Percentiles rank a stretch among this genome's conserved stretches.
Conservation (phyloP, 169 alveolate species). For the Plasmodium chabaudi region DNA sequence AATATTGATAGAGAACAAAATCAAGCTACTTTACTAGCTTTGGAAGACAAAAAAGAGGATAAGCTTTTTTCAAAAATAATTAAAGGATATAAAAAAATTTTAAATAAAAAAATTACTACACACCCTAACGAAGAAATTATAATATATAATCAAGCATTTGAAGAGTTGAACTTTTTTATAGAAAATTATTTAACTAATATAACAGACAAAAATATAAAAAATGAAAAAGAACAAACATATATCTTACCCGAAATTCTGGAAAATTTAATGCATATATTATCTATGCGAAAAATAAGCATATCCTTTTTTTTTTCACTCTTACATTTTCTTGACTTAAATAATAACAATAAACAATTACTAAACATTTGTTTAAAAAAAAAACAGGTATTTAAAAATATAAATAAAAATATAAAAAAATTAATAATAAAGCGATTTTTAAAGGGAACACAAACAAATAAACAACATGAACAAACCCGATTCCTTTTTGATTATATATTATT, state of each 20-base stretch:
- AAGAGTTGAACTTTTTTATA: constrained; percentile 25
- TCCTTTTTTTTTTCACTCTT: constrained; percentile 28
- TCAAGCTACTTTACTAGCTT: background rate
- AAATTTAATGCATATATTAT: constrained; percentile 13
- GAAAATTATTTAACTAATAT: constrained; percentile 11
- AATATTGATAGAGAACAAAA: background rate
- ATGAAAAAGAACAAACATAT: background rate
- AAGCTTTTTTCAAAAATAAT: background rate
- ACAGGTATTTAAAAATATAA: constrained; percentile 1
- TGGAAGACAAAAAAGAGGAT: background rate
- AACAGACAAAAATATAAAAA: background rate
- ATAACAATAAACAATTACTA: background rate
- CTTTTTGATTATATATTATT: background rate
- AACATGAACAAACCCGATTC: background rate
- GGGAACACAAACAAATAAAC: background rate
- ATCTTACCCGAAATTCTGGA: background rate
- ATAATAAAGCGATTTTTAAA: background rate
- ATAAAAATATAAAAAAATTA: background rate
- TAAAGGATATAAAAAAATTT: constrained; percentile 18
- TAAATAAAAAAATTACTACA: background rate
- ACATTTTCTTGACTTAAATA: constrained; percentile 1
- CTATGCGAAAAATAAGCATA: constrained; percentile 13
- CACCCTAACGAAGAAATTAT: constrained; percentile 9
- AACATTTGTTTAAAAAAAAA: constrained; percentile 2
- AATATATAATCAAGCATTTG: constrained; percentile 29